Percentiles rank a stretch among this genome's conserved stretches.
Conservation (phyloP, 1,139 yeast genomes). For the Hansenula sp. region DNA sequence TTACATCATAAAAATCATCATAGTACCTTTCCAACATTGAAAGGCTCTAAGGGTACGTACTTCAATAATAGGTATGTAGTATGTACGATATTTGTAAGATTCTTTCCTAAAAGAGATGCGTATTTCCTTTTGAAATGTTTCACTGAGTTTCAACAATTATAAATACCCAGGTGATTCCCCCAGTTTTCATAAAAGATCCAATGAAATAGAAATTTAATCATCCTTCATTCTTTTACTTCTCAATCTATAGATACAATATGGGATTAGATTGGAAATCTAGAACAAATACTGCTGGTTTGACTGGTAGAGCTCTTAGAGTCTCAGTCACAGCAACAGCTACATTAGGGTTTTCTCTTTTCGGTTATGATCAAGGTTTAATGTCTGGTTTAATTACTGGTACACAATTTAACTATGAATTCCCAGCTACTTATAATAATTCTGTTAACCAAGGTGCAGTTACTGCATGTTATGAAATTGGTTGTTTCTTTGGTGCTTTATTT, state of each 20-base stretch:
- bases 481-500: constrained; percentile 68
- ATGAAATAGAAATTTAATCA: too few species aligned
- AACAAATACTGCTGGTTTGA: neutral
- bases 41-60: neutral
- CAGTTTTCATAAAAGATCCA: too few species aligned
- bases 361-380: constrained; percentile 82
- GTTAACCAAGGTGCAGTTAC: constrained; percentile 51
- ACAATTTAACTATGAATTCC: constrained; percentile 56
- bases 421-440: constrained; percentile 36
- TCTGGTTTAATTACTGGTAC: constrained; percentile 63
- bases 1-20: constrained; percentile 1
- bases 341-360: constrained; percentile 66
- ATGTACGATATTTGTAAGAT: neutral
- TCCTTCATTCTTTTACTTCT: too few species aligned
- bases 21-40: constrained; percentile 1
- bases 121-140: too few species aligned
- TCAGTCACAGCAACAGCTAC: constrained; percentile 56
- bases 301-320: neutral
- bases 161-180: constrained; percentile 1
- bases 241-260: neutral
- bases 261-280: constrained; percentile 3
- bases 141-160: neutral
- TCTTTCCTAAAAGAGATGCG: neutral
- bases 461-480: constrained; percentile 71
- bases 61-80: too few species aligned